Evolutionary conservation across 441 rosid genomes (phyloP), one percentile per base, ranked within the genome.

Genomic region (Bruguiera hainesii): DNA sequence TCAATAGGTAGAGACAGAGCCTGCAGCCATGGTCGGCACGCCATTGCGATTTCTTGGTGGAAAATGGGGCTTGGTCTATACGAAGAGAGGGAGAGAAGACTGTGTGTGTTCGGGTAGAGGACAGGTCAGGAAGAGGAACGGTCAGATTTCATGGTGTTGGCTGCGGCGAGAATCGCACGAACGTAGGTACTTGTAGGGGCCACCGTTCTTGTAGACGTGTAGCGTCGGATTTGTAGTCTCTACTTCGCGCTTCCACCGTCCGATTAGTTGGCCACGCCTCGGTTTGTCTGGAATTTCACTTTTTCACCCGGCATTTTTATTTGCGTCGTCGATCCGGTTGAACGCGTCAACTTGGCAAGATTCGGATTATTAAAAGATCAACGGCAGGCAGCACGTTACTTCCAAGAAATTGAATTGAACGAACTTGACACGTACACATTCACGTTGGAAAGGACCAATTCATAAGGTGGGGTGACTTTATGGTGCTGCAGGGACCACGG

Each of bases 101-200:
- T 0, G 18, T 42, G 16, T 11, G 11, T 15, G 16, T 42, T 16
- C 48, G 16, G 5, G 48, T 3, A 5, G 16, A 53, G 49, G 75
- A 50, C 80, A 31, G 64, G 75, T 73, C 75, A 65, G 56, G 61
- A 13, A 63, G 35, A 33, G 3, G 20, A 76, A 65, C 61, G 73
- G 78, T 56, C 58, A 35, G 70, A 61, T 7, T 7, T 6, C 37
- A 33, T 25, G 18, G n/a, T 21, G 19, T 2, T 53, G 67, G 58
- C 61, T 60, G 7, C 37, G 37, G 10, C 10, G 1, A 7, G 37
- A 33, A 33, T 7, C 37, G 37, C 10, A 33, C 10, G 37, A 33
- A 33, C 9, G 9, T 33, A 2, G 9, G 7, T 0, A 31, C 5
- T 31, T 31, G 10, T 33, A 7, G 9, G 37, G 37, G 9, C 37